These are phyloP conservation scores for Nephelium lappaceum DNA, from an alignment of 345 rosid species.

Conservation along the genomic window DNA sequence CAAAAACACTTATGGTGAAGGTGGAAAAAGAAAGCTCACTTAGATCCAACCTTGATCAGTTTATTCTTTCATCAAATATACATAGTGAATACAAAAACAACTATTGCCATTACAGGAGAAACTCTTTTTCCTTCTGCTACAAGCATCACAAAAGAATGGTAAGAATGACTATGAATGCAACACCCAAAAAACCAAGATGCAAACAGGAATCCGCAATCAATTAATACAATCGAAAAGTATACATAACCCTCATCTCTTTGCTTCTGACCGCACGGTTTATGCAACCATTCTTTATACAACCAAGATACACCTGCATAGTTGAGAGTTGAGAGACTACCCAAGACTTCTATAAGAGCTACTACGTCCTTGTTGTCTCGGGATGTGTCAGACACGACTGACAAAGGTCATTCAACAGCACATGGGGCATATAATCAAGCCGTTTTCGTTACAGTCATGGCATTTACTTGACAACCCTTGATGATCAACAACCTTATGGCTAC, in stretches of 20 bases:
- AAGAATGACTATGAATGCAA: not conserved
- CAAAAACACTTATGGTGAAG: too few relatives aligned
- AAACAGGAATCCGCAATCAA: not conserved
- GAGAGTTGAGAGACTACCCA: too few relatives aligned
- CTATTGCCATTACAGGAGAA: not conserved
- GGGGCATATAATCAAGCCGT: constrained; percentile 73
- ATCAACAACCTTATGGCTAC: constrained; percentile 54
- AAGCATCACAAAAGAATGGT: not conserved
- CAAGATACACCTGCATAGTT: not conserved
- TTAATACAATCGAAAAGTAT: not conserved
- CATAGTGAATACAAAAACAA: not conserved
- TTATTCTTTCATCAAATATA: constrained; percentile 7
- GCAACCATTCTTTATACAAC: not conserved
- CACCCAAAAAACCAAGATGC: constrained; percentile 18
- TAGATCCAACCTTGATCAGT: not conserved
- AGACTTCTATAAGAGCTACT: too few relatives aligned
- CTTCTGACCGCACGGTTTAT: too few relatives aligned
- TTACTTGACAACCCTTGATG: constrained; percentile 37
- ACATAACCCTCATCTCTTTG: too few relatives aligned
- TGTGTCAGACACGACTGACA: not conserved
- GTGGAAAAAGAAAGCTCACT: not conserved
- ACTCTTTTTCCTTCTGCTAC: not conserved
- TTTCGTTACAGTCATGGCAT: constrained; percentile 80
- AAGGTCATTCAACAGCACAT: constrained; percentile 42
- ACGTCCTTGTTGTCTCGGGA: too few relatives aligned